phyloP scores from a whole-genome alignment of 1,284 basidiomycete genomes.

The Amylostereum areolatum region DNA sequence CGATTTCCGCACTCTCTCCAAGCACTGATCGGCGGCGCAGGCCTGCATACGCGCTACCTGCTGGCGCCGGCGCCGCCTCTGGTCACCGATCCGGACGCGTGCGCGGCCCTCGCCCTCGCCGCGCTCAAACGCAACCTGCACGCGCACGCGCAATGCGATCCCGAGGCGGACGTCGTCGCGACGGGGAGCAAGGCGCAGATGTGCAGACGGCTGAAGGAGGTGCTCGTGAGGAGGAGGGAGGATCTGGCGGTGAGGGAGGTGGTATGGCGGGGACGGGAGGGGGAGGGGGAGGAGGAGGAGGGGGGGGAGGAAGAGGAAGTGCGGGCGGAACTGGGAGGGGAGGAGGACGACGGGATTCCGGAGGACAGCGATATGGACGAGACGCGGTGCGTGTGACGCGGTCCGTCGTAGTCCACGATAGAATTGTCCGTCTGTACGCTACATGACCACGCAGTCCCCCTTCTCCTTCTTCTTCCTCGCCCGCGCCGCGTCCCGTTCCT shows the following conservation, averaged over 20 bases:
- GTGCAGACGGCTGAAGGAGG: neutral
- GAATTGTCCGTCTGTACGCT: neutral
- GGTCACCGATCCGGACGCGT: conserved; percentile 36
- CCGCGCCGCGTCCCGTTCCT: neutral
- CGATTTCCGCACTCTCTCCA: neutral
- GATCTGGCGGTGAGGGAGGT: neutral
- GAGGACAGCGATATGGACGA: neutral
- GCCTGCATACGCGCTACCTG: conserved; percentile 40
- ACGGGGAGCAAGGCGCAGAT: neutral
- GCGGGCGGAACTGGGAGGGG: too few species aligned
- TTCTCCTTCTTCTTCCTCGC: neutral
- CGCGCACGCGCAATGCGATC: conserved; percentile 36
- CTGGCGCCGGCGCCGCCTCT: conserved; percentile 41
- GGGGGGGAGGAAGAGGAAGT: too few species aligned
- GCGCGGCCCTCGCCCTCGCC: conserved; percentile 33
- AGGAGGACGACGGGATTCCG: neutral
- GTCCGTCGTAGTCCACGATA: too few species aligned
- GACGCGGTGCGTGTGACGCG: too few species aligned
- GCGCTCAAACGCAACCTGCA: conserved; percentile 50
- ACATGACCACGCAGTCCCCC: neutral
- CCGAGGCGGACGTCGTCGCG: neutral
- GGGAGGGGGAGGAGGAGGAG: too few species aligned
- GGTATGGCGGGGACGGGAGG: neutral
- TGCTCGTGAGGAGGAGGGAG: neutral
- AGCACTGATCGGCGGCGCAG: conserved; percentile 20